A percentile compares a stretch with the other conserved stretches of the same genome.
These are phyloP conservation scores for Phialophora verrucosa DNA, from an alignment of 2,329 filamentous ascomycete genomes.

Conservation along the genomic window DNA sequence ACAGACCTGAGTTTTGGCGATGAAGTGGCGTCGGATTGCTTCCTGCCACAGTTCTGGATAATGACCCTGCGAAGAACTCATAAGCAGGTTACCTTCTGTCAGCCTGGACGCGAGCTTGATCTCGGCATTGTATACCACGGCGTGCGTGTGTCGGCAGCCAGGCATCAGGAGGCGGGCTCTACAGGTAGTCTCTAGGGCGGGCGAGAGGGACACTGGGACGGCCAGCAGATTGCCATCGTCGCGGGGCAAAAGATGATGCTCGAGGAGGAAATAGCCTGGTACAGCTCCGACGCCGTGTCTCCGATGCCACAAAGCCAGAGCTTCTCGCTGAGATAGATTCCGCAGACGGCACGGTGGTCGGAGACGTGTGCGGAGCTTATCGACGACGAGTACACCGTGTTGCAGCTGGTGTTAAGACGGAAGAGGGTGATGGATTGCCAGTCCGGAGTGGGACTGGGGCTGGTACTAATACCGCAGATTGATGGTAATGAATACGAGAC, in stretches of 20 bases:
- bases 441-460: background rate
- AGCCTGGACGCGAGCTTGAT: background rate
- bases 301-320: constrained; percentile 1
- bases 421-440: background rate
- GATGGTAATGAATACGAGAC: background rate
- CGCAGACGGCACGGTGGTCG: constrained; percentile 15
- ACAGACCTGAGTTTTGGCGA: constrained; percentile 9
- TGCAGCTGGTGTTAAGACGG: constrained; percentile 14
- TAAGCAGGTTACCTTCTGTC: background rate
- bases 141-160: constrained; percentile 16
- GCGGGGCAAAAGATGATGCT: constrained; percentile 16
- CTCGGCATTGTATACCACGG: constrained; percentile 6
- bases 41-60: background rate
- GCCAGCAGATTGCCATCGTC: constrained; percentile 16
- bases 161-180: constrained; percentile 13
- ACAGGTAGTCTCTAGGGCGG: background rate
- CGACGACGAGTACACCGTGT: constrained; percentile 6
- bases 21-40: constrained; percentile 8
- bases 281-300: background rate
- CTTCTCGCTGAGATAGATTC: constrained; percentile 13
- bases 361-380: constrained; percentile 16
- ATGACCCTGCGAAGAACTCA: background rate
- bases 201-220: constrained; percentile 23
- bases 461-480: background rate
- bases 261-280: constrained; percentile 19